Evolutionary conservation across 2,329 filamentous ascomycete genomes (phyloP), one percentile per base, ranked within the genome.

Genomic region (Colletotrichum sp.): DNA sequence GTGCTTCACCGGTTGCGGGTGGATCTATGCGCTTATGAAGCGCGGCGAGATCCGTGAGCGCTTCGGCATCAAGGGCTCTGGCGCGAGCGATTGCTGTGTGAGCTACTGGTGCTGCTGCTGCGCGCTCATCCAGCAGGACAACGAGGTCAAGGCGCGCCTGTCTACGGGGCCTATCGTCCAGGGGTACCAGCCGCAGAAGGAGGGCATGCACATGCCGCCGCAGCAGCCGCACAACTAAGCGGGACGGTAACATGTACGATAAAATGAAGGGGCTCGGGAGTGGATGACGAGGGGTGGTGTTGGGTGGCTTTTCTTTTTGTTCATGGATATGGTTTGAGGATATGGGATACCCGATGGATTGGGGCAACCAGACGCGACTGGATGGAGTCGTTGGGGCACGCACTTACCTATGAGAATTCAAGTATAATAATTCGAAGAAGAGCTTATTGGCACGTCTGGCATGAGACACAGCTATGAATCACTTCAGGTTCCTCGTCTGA

Each of bases 101-200:
- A 83, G 87, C 16, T 91, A 84, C 81, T 92, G 87, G 84, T 92
- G 91, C 81, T 81, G 85, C 44, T 92, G 90, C 86, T 92, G 91
- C 79, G 85, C 86, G 8, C 82, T 92, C 73, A 86, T 92, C 77
- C 91, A 93, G 84, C 87, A 92, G 72, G 90, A 92, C 74, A 90
- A 91, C 78, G 91, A 92, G 80, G 86, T 88, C 62, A 79, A 81
- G 72, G 65, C 62, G 6, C 82, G 83, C 28, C 70, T 77, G 36
- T 79, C 79, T 72, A 81, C 79, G 59, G 80, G 76, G 5, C 77
- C 80, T 12, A 78, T 78, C 21, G 79, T 79, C 64, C 81, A 85
- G 76, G 81, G 80, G 36, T 87, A 87, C 74, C 84, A 86, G 78
- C 72, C 81, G 62, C 81, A 85, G 73, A 82, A 84, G 78, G 80